phyloP scores from a whole-genome alignment of 2,329 filamentous ascomycete genomes.

The Neonectria punicea region DNA sequence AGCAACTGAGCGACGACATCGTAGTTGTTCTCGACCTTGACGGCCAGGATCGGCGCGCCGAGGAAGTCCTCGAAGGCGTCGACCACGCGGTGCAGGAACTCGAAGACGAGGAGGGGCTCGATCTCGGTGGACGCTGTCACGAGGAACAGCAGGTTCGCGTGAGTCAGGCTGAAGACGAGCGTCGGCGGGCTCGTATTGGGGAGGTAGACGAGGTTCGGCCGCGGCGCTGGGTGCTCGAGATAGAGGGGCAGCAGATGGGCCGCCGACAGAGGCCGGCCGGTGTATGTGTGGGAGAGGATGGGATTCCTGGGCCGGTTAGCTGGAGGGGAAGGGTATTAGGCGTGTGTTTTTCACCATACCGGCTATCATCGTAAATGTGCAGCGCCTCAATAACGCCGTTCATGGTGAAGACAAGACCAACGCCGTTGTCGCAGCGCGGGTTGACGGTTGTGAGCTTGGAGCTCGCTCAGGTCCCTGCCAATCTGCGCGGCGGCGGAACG shows the following conservation, averaged over 20 bases:
- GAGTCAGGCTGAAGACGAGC: slow-evolving; percentile 86
- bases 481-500: slow-evolving; percentile 17
- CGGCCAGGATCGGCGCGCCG: slow-evolving; percentile 84
- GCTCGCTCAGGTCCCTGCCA: slow-evolving; percentile 29
- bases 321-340: slow-evolving; percentile 3
- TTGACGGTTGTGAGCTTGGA: slow-evolving; percentile 29
- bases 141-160: slow-evolving; percentile 88
- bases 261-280: slow-evolving; percentile 81
- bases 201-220: slow-evolving; percentile 88
- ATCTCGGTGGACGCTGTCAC: slow-evolving; percentile 87
- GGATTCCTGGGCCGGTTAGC: slow-evolving; percentile 69
- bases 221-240: slow-evolving; percentile 81
- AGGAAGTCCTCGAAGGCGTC: slow-evolving; percentile 96
- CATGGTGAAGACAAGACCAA: slow-evolving; percentile 65
- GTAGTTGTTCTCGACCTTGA: slow-evolving; percentile 89
- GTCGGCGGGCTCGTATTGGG: slow-evolving; percentile 85
- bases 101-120: slow-evolving; percentile 88
- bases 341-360: slow-evolving; percentile 61
- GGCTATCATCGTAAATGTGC: slow-evolving; percentile 96
- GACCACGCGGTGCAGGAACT: slow-evolving; percentile 93
- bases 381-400: slow-evolving; percentile 92
- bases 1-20: slow-evolving; percentile 94
- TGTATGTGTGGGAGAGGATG: slow-evolving; percentile 90
- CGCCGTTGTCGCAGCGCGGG: slow-evolving; percentile 42
- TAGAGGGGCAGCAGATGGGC: slow-evolving; percentile 85